phyloP scores from a whole-genome alignment of 805 yeast species.

The Metschnikowia lochheadii region DNA sequence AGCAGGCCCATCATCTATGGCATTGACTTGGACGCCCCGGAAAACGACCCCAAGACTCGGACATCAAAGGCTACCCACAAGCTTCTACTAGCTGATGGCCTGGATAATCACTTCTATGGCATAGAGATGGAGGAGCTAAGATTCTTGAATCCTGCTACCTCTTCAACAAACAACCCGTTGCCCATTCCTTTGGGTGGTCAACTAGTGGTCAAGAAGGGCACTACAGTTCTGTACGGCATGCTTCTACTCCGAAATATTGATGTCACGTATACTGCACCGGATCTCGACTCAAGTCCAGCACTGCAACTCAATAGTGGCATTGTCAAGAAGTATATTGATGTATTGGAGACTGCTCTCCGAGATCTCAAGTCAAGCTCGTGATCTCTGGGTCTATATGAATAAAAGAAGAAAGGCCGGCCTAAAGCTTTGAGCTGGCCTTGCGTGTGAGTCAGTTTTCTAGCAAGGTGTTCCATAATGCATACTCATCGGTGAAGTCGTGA shows the following conservation, averaged over 20 bases:
- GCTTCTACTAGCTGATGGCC: conserved; percentile 52
- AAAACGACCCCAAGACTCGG: conserved; percentile 4
- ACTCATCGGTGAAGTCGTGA: conserved; percentile 73
- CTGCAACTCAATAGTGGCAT: conserved; percentile 31
- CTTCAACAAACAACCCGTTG: conserved; percentile 24
- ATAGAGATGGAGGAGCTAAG: conserved; percentile 52
- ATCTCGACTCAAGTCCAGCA: conserved; percentile 21
- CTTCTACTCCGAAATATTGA: conserved; percentile 31
- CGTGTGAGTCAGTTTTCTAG: conserved; percentile 29
- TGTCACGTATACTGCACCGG: conserved; percentile 32
- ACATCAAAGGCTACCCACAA: conserved; percentile 36
- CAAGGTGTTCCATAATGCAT: conserved; percentile 72
- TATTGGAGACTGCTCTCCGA: conserved; percentile 23
- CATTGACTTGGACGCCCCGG: conserved; percentile 38
- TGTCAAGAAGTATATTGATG: conserved; percentile 22
- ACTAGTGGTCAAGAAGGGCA: conserved; percentile 45
- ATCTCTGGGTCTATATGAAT: neutral
- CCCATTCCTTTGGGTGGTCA: conserved; percentile 53
- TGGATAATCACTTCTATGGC: conserved; percentile 51
- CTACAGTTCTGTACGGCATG: conserved; percentile 46
- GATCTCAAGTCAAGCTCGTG: conserved; percentile 4
- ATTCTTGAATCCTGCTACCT: conserved; percentile 37
- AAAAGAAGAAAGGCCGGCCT: neutral
- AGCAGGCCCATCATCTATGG: conserved; percentile 43
- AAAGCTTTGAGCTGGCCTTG: conserved; percentile 9